Evolutionary conservation across 495 filamentous ascomycete genomes (phyloP).

Genomic region (Penicillium lividum): DNA sequence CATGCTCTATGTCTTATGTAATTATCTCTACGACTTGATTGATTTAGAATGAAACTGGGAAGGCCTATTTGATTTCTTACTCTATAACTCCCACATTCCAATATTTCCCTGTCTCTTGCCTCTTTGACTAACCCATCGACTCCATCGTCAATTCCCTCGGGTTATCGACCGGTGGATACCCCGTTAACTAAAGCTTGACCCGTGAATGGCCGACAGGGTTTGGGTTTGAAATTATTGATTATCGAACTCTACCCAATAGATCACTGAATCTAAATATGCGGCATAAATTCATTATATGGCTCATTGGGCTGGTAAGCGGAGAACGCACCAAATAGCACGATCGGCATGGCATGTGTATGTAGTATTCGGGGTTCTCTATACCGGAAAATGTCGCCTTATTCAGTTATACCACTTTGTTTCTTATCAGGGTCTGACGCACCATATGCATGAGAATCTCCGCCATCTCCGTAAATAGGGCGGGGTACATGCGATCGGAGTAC

Average conservation of each 20-base stretch:
- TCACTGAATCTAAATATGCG: not conserved
- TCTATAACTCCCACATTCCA: not conserved
- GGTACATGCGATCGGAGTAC: constrained; percentile 20
- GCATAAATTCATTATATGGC: not conserved
- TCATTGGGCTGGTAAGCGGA: not conserved
- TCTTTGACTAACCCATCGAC: not conserved
- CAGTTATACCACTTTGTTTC: not conserved
- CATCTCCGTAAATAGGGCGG: constrained; percentile 26
- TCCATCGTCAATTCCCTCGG: not conserved
- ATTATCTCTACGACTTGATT: too few species aligned
- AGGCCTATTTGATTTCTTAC: not conserved
- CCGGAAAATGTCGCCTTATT: not conserved
- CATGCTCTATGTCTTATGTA: too few species aligned
- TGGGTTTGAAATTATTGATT: not conserved
- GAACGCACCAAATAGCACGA: not conserved
- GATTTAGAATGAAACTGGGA: too few species aligned
- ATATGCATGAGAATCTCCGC: constrained; percentile 20
- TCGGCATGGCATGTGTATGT: constrained; percentile 2
- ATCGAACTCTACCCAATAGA: not conserved
- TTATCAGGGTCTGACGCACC: constrained; percentile 7
- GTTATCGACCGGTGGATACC: constrained; percentile 1
- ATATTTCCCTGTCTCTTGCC: too few species aligned
- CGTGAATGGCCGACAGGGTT: constrained; percentile 4
- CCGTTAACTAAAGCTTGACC: not conserved
- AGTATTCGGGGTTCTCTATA: not conserved